Conservation (phyloP, 805 yeast genomes). For the Yamadazyma laniorum region DNA sequence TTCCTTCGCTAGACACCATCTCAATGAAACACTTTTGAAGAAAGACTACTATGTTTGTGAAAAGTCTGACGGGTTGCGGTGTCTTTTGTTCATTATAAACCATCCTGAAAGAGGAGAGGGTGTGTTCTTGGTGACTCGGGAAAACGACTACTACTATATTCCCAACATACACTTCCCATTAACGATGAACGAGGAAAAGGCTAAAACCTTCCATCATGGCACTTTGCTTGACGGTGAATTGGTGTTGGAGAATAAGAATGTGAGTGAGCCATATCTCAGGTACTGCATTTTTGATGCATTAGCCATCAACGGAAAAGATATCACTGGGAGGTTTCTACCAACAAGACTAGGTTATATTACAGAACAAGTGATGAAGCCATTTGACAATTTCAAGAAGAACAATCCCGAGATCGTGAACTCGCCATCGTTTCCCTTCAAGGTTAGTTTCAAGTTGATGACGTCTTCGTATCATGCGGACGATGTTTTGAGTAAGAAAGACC, state of each 20-base stretch:
- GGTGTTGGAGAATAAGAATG: conserved; percentile 70
- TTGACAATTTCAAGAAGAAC: conserved; percentile 60
- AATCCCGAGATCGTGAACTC: conserved; percentile 72
- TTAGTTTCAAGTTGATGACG: conserved; percentile 86
- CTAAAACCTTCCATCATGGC: conserved; percentile 72
- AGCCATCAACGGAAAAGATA: conserved; percentile 71
- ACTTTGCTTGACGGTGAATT: conserved; percentile 93
- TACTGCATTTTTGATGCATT: conserved; percentile 90
- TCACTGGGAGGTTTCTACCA: conserved; percentile 69
- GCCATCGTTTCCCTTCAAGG: conserved; percentile 72
- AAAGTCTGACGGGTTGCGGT: conserved; percentile 90
- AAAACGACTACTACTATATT: conserved; percentile 78
- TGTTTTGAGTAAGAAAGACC: conserved; percentile 68
- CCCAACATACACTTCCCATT: conserved; percentile 84
- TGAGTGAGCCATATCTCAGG: conserved; percentile 49
- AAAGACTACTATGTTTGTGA: conserved; percentile 94
- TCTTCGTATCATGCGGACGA: conserved; percentile 73
- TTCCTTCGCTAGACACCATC: conserved; percentile 75
- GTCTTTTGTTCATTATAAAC: conserved; percentile 65
- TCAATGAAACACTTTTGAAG: conserved; percentile 55
- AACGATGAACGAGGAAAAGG: conserved; percentile 40
- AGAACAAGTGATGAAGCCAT: conserved; percentile 79
- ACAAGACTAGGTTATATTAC: conserved; percentile 86
- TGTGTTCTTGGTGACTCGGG: conserved; percentile 83
- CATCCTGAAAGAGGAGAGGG: conserved; percentile 82